A percentile compares a stretch with the other conserved stretches of the same genome.
Conservation (phyloP, 805 yeast genomes). For the Ogataea populi-albae region DNA sequence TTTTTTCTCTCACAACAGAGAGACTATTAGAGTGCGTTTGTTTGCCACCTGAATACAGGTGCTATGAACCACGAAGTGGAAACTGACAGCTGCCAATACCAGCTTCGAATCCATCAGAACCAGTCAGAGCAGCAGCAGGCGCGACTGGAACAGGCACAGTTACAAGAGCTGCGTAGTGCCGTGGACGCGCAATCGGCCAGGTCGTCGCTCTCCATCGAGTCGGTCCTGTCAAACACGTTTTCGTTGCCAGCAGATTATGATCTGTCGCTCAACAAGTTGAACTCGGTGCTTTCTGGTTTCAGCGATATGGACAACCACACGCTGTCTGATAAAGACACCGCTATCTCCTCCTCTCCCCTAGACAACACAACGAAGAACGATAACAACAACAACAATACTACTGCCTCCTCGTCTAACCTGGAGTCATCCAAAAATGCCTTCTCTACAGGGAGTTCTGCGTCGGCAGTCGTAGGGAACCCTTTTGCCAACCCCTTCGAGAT, state of each 20-base stretch:
- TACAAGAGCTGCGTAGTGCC: no score
- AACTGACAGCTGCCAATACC: background rate
- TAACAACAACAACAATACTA: conserved; percentile 2
- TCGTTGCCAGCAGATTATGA: conserved; percentile 17
- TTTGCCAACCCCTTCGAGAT: conserved; percentile 27
- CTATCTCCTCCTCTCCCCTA: conserved; percentile 7
- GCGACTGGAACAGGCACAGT: no score
- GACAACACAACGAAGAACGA: conserved; percentile 3
- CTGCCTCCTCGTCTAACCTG: conserved; percentile 1
- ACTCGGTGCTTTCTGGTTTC: conserved; percentile 15
- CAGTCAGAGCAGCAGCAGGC: background rate
- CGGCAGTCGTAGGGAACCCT: conserved; percentile 3
- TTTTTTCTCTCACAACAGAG: no score
- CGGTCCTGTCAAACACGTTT: conserved; percentile 15
- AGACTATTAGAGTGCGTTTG: no score
- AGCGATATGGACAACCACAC: conserved; percentile 22
- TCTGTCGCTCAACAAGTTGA: conserved; percentile 14
- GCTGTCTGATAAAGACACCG: conserved; percentile 14
- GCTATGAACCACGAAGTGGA: no score
- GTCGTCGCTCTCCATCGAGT: conserved; percentile 22
- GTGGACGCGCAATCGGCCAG: conserved; percentile 17
- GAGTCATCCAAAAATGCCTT: conserved; percentile 2
- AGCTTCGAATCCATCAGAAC: background rate
- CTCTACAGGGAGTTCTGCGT: background rate
- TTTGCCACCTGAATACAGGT: no score